phyloP scores from a whole-genome alignment of 1,284 basidiomycete species.

The Marasmius tenuissimus region DNA sequence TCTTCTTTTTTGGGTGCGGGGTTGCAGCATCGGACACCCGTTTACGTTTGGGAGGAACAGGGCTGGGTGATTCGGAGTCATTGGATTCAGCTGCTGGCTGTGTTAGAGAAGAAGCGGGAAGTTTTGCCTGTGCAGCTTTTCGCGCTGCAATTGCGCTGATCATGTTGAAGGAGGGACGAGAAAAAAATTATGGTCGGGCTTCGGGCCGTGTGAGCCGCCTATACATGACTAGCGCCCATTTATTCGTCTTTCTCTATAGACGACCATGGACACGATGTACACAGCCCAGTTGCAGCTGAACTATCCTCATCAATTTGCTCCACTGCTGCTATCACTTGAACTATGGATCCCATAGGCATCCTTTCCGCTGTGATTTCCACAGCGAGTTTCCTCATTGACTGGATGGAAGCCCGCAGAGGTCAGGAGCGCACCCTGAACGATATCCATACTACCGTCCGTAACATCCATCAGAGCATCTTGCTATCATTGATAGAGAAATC shows the following conservation, averaged over 20 bases:
- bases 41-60: conserved; percentile 25
- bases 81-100: conserved; percentile 17
- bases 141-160: conserved; percentile 63
- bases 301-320: too few relatives aligned
- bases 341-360: neutral
- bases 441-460: neutral
- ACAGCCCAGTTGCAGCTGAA: too few relatives aligned
- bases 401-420: neutral
- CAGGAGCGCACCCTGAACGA: neutral
- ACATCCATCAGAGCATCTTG: neutral
- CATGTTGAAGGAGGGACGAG: conserved; percentile 30
- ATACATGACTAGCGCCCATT: too few relatives aligned
- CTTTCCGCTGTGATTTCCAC: neutral
- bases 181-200: too few relatives aligned
- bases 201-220: too few relatives aligned
- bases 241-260: too few relatives aligned
- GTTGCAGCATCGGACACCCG: conserved; percentile 26
- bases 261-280: too few relatives aligned
- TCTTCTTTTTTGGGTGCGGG: conserved; percentile 17
- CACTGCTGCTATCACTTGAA: too few relatives aligned
- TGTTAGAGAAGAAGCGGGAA: neutral
- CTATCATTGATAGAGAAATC: neutral
- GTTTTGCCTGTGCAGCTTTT: conserved; percentile 45
- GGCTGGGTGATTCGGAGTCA: conserved; percentile 16
- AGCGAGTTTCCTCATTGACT: neutral